A percentile compares a stretch with the other conserved stretches of the same genome.
Conservation (phyloP, 2,329 filamentous ascomycete genomes). For the Didymella pomorum region DNA sequence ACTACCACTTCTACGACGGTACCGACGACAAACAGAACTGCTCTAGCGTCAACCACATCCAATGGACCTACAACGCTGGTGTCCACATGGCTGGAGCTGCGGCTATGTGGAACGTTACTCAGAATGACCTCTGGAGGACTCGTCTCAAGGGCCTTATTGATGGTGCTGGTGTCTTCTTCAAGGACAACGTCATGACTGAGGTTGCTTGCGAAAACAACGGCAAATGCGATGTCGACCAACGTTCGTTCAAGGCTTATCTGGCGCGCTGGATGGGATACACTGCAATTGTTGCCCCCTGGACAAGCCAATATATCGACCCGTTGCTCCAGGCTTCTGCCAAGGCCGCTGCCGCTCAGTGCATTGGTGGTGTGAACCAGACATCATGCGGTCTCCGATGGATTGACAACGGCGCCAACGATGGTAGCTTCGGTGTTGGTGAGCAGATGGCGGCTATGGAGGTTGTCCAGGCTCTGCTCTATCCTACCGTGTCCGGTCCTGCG, state of each 20-base stretch:
- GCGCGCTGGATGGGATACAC: constrained; percentile 55
- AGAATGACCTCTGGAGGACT: constrained; percentile 43
- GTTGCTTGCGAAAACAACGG: constrained; percentile 56
- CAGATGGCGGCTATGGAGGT: constrained; percentile 67
- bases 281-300: constrained; percentile 51
- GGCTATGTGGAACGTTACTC: constrained; percentile 56
- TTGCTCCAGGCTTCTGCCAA: constrained; percentile 63
- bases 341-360: constrained; percentile 65
- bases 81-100: constrained; percentile 58
- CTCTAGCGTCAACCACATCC: constrained; percentile 53
- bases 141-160: constrained; percentile 48
- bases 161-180: constrained; percentile 54
- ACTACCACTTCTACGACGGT: constrained; percentile 58
- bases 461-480: constrained; percentile 57
- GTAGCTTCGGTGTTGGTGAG: constrained; percentile 63
- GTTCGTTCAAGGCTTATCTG: constrained; percentile 57
- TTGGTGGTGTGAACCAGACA: constrained; percentile 56
- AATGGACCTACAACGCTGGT: constrained; percentile 59
- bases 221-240: constrained; percentile 59
- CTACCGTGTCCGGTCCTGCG: constrained; percentile 47
- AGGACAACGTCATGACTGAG: constrained; percentile 57
- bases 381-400: constrained; percentile 59
- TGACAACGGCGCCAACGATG: constrained; percentile 54
- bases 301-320: constrained; percentile 55
- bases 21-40: constrained; percentile 56